Evolutionary conservation across 2,329 filamentous ascomycete genomes (phyloP).

Genomic region (Acrodontium crateriforme): DNA sequence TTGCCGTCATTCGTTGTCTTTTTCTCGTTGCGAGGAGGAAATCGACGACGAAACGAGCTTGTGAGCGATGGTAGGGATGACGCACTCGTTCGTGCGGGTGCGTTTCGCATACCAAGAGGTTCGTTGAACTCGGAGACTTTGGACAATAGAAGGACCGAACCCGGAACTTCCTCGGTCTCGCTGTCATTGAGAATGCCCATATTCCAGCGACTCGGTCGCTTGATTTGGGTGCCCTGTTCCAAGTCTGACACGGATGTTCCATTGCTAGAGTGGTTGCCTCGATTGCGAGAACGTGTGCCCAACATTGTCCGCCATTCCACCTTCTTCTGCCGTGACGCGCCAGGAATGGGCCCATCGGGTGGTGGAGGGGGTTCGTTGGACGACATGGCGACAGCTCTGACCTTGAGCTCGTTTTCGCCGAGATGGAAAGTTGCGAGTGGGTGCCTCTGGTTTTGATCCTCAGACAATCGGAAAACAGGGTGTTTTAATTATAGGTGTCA

Average conservation of each 20-base stretch:
- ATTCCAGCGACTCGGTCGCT: constrained; percentile 32
- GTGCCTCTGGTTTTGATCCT: too few relatives aligned
- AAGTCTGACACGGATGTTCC: constrained; percentile 7
- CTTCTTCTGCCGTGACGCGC: too few relatives aligned
- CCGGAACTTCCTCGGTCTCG: constrained; percentile 72
- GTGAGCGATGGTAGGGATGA: constrained; percentile 38
- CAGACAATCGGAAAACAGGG: too few relatives aligned
- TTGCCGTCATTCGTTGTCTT: constrained; percentile 71
- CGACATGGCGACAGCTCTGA: too few relatives aligned
- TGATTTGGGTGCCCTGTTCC: constrained; percentile 6
- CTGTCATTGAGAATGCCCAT: constrained; percentile 75
- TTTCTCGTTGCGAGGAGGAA: constrained; percentile 28
- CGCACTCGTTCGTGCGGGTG: constrained; percentile 46
- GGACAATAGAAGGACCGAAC: constrained; percentile 47
- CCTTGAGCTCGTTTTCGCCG: too few relatives aligned
- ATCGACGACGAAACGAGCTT: constrained; percentile 6
- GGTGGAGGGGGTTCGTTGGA: too few relatives aligned
- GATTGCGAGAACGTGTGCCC: constrained; percentile 4
- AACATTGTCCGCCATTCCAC: constrained; percentile 13
- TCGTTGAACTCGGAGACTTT: constrained; percentile 44
- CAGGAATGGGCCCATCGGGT: too few relatives aligned
- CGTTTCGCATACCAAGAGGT: constrained; percentile 45
- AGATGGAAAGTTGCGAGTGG: too few relatives aligned
- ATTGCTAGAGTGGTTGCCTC: constrained; percentile 4
- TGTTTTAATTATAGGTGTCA: too few relatives aligned